Percentiles rank a stretch among this genome's conserved stretches.
Conservation (phyloP, 2,329 filamentous ascomycete species). For the Claviceps digitariae region DNA sequence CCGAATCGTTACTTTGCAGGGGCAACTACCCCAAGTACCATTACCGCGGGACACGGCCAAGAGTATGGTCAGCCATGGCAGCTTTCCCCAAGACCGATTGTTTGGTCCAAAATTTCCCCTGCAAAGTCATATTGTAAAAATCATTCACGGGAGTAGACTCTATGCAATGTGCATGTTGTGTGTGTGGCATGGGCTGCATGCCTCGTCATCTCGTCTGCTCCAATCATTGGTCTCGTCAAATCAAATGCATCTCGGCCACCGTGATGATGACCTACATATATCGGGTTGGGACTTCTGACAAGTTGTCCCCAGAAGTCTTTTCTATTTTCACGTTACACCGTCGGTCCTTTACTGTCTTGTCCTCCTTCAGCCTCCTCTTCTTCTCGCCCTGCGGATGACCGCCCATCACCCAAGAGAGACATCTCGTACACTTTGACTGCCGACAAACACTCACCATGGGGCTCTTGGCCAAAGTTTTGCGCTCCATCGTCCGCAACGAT, state of each 20-base stretch:
- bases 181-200: background rate
- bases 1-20: too few relatives aligned
- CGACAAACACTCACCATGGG: constrained; percentile 20
- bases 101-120: too few relatives aligned
- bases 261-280: background rate
- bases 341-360: too few relatives aligned
- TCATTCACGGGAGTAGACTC: too few relatives aligned
- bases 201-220: background rate
- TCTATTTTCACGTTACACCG: background rate
- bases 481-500: constrained; percentile 51
- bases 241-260: background rate
- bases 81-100: too few relatives aligned
- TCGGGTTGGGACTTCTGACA: background rate
- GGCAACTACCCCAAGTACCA: too few relatives aligned
- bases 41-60: too few relatives aligned
- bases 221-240: background rate
- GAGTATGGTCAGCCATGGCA: too few relatives aligned
- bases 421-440: background rate
- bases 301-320: background rate
- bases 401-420: background rate
- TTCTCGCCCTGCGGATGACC: too few relatives aligned
- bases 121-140: too few relatives aligned
- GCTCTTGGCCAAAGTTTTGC: constrained; percentile 30
- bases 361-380: too few relatives aligned
- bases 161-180: too few relatives aligned